Conservation (phyloP, 345 rosid species). For the Aethionema arabicum region DNA sequence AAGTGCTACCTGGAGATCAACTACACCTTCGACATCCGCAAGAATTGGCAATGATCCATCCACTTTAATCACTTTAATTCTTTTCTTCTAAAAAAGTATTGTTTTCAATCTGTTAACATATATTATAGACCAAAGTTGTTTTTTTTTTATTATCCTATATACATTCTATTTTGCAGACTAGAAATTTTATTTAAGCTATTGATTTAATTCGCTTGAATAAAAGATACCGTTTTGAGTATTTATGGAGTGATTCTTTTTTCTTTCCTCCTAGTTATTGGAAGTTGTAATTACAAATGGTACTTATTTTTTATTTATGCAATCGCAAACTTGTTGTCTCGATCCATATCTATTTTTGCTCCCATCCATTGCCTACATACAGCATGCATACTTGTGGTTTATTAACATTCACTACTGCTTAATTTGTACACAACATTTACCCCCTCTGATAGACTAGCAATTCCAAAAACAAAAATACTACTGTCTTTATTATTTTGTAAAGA, state of each 20-base stretch:
- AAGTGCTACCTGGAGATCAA: conserved; percentile 86
- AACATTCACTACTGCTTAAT: no score
- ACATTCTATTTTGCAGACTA: conserved; percentile 22
- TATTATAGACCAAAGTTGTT: conserved; percentile 25
- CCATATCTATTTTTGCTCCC: no score
- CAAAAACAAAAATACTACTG: no score
- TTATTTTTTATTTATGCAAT: no score
- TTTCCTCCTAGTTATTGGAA: background rate
- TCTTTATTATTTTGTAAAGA: background rate
- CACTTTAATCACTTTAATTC: conserved; percentile 5
- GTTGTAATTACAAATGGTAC: no score
- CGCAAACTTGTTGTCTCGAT: no score
- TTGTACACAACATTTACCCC: no score
- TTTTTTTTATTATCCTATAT: background rate
- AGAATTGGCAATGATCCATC: conserved; percentile 53
- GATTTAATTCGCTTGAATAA: conserved; percentile 26
- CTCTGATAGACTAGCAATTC: no score
- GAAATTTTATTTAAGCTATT: conserved; percentile 11
- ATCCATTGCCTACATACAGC: no score
- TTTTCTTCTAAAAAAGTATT: background rate
- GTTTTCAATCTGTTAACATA: no score
- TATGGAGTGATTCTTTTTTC: conserved; percentile 6
- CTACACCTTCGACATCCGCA: conserved; percentile 87
- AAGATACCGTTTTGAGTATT: conserved; percentile 1
- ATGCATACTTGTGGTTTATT: no score